Evolutionary conservation across 352 stramenopile genomes (phyloP), one percentile per base, ranked within the genome.

Genomic region (Phytophthora sansomeana): DNA sequence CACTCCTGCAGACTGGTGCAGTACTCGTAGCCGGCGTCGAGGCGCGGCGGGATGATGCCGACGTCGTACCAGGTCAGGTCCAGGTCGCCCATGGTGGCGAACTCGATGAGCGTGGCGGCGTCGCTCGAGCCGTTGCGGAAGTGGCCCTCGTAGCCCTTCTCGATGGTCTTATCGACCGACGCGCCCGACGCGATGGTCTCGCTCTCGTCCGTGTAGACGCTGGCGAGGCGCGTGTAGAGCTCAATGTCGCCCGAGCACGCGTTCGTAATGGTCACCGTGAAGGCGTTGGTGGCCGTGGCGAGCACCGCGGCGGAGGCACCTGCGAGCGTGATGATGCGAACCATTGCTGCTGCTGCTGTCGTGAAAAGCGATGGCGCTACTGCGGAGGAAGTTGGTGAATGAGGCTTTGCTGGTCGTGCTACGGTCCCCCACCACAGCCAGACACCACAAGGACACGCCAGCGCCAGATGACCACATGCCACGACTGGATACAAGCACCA

Each of bases 181-280:
- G 41, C 74, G 24, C 83, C 80, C 21, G 63, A n/a, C 4, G 72
- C 56, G 50, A 90, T 76, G 16, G 61, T 55, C 26, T 85, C 66
- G 53, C 67, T 69, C 43, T 69, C 56, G 60, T 90, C 80, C 30
- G 64, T 85, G 68, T 78, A 84, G 56, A 80, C 65, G 66, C 68
- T 75, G 39, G 74, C 80, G n/a, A 80, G 61, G 24, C 80, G 79
- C 54, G 78, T 78, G 68, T 81, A 79, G 17, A 92, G 57, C n/a
- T 90, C 80, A 29, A 92, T 83, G 29, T 64, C 55, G 29, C 72
- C 58, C 8, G 69, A 64, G 65, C 83, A 92, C 2, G 55, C 58
- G 72, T 92, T 92, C 48, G 81, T 80, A 64, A 92, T 81, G 60
- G 78, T 89, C 44, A 92, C 63, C 44, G 66, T 83, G 58, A 87